These are phyloP conservation scores for Podospora australis DNA, from an alignment of 495 filamentous ascomycete genomes.

Conservation along the genomic window DNA sequence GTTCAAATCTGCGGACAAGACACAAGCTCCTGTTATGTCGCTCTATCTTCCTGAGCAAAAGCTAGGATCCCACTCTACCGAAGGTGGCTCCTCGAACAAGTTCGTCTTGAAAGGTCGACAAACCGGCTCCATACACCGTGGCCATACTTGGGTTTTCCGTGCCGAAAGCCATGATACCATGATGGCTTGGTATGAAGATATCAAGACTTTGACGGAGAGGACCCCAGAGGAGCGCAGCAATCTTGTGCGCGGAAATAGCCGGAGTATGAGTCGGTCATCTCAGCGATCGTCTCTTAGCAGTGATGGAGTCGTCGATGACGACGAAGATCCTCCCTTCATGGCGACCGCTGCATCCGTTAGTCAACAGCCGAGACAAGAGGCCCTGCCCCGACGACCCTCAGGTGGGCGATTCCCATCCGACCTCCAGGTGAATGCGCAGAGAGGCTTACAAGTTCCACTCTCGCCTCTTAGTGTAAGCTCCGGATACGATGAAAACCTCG, in stretches of 20 bases:
- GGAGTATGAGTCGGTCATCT: conserved; percentile 66
- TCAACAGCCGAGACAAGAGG: conserved; percentile 40
- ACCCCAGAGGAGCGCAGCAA: conserved; percentile 84
- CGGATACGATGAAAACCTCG: conserved; percentile 43
- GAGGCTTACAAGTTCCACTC: conserved; percentile 67
- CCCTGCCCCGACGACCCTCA: conserved; percentile 55
- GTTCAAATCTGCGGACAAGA: conserved; percentile 81
- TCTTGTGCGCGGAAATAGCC: conserved; percentile 71
- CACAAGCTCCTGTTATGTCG: conserved; percentile 79
- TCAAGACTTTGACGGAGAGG: conserved; percentile 77
- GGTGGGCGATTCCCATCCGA: conserved; percentile 90
- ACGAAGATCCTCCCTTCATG: conserved; percentile 73
- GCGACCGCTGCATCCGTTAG: conserved; percentile 45
- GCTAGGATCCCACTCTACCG: conserved; percentile 82
- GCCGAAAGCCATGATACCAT: conserved; percentile 93
- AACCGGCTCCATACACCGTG: conserved; percentile 86
- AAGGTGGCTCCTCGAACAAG: conserved; percentile 87
- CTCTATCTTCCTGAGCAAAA: conserved; percentile 91
- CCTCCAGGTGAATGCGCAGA: conserved; percentile 61
- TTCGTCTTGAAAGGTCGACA: conserved; percentile 96
- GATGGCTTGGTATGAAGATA: conserved; percentile 94
- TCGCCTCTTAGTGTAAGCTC: conserved; percentile 75
- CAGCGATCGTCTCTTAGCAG: conserved; percentile 62
- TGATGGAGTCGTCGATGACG: conserved; percentile 71
- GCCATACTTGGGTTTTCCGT: conserved; percentile 96